phyloP scores from a whole-genome alignment of 805 yeast species.

The Metschnikowia bowlesiae region DNA sequence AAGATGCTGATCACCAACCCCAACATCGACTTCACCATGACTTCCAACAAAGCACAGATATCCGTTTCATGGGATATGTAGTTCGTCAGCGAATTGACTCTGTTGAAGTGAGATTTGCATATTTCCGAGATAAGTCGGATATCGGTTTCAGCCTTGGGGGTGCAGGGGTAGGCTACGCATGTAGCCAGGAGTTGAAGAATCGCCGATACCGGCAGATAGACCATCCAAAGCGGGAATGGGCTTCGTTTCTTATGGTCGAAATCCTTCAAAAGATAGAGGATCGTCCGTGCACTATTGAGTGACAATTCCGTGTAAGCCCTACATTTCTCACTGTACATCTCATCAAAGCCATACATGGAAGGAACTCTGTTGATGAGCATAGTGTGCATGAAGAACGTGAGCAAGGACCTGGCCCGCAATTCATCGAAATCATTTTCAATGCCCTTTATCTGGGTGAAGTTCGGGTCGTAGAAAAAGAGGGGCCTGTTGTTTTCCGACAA shows the following conservation, averaged over 20 bases:
- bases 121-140: slow-evolving; percentile 24
- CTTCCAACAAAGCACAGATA: slow-evolving; percentile 13
- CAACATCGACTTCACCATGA: slow-evolving; percentile 20
- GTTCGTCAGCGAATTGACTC: slow-evolving; percentile 6
- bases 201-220: slow-evolving; percentile 31
- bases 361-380: slow-evolving; percentile 36
- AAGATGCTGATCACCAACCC: slow-evolving; percentile 19
- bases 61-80: slow-evolving; percentile 3
- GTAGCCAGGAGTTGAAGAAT: slow-evolving; percentile 26
- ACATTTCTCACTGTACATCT: slow-evolving; percentile 13
- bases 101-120: slow-evolving; percentile 8
- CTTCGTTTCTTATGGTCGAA: slow-evolving; percentile 18
- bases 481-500: slow-evolving; percentile 18
- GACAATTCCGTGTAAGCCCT: slow-evolving; percentile 25
- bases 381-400: slow-evolving; percentile 31
- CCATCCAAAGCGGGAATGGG: slow-evolving; percentile 28
- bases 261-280: slow-evolving; percentile 22
- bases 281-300: slow-evolving; percentile 34
- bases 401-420: slow-evolving; percentile 19
- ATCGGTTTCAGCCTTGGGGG: slow-evolving; percentile 25
- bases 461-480: slow-evolving; percentile 10
- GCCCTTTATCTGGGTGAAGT: slow-evolving; percentile 2
- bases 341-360: slow-evolving; percentile 15
- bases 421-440: slow-evolving; percentile 5
- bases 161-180: slow-evolving; percentile 29